Evolutionary conservation across 2,329 filamentous ascomycete species (phyloP).

Genomic region (Ophiocordyceps unilateralis): DNA sequence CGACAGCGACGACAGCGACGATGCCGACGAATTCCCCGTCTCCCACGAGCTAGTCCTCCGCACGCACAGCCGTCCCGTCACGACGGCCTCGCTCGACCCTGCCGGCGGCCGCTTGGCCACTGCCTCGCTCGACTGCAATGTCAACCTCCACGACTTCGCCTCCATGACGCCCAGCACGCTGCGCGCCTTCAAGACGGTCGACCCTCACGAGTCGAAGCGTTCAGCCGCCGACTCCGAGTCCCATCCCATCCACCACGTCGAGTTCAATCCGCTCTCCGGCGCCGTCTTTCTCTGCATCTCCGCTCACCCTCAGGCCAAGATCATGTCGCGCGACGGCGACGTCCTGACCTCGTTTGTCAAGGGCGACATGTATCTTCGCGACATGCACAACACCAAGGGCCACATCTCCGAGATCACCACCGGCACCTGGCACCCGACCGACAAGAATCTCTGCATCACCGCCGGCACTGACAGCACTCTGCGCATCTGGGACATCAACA

Average conservation of each 20-base stretch:
- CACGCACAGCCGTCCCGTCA: slow-evolving; percentile 79
- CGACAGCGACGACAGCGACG: slow-evolving; percentile 36
- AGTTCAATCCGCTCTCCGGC: slow-evolving; percentile 72
- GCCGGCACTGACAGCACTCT: slow-evolving; percentile 90
- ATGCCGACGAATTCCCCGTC: slow-evolving; percentile 77
- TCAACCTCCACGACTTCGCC: slow-evolving; percentile 90
- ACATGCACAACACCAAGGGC: slow-evolving; percentile 96
- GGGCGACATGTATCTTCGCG: slow-evolving; percentile 93
- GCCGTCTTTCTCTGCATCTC: slow-evolving; percentile 72
- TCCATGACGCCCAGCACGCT: slow-evolving; percentile 92
- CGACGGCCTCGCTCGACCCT: slow-evolving; percentile 67
- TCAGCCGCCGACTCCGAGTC: slow-evolving; percentile 57
- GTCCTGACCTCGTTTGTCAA: slow-evolving; percentile 79
- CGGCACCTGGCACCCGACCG: slow-evolving; percentile 78
- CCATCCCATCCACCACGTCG: slow-evolving; percentile 71
- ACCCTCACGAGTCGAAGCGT: slow-evolving; percentile 62
- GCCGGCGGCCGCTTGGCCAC: slow-evolving; percentile 72
- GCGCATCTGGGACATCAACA: slow-evolving; percentile 92
- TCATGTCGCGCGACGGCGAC: slow-evolving; percentile 79
- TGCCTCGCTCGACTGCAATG: slow-evolving; percentile 76
- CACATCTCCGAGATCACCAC: slow-evolving; percentile 85
- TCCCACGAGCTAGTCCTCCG: slow-evolving; percentile 88
- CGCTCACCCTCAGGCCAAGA: slow-evolving; percentile 76
- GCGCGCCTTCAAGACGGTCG: slow-evolving; percentile 80
- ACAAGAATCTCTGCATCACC: slow-evolving; percentile 73